Conservation (phyloP, 2,329 filamentous ascomycete species). For the Cladosporium sp. region DNA sequence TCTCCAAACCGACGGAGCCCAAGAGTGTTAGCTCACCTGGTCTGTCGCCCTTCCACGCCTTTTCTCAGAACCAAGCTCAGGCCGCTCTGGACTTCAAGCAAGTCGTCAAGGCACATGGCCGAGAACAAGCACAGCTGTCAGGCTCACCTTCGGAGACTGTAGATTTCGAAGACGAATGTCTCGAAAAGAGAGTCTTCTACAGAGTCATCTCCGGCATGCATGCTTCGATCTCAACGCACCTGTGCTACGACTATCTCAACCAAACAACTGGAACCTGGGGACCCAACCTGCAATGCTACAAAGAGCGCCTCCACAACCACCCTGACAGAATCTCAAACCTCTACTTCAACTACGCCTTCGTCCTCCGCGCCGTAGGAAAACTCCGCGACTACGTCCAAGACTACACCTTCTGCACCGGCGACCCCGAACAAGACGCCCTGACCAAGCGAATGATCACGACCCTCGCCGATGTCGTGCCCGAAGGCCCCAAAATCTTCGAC, state of each 20-base stretch:
- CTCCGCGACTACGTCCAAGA: slow-evolving; percentile 72
- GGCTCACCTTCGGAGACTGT: slow-evolving; percentile 54
- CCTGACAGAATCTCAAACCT: slow-evolving; percentile 94
- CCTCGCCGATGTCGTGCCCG: slow-evolving; percentile 66
- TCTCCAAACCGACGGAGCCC: slow-evolving; percentile 47
- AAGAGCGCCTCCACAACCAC: slow-evolving; percentile 72
- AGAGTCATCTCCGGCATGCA: slow-evolving; percentile 96
- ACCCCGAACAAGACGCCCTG: slow-evolving; percentile 67
- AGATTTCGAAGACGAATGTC: slow-evolving; percentile 82
- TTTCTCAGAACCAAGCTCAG: slow-evolving; percentile 43
- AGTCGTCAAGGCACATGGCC: slow-evolving; percentile 56
- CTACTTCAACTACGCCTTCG: slow-evolving; percentile 98
- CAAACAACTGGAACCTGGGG: slow-evolving; percentile 91
- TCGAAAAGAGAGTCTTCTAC: slow-evolving; percentile 99
- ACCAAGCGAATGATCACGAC: slow-evolving; percentile 79
- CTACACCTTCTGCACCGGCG: slow-evolving; percentile 91
- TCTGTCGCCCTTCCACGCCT: slow-evolving; percentile 28
- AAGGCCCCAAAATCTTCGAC: slow-evolving; percentile 75
- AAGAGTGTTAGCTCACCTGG: slow-evolving; percentile 18
- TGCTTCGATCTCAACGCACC: slow-evolving; percentile 89
- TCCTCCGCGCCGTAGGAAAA: slow-evolving; percentile 87
- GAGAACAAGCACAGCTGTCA: slow-evolving; percentile 50
- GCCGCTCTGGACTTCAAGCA: slow-evolving; percentile 58
- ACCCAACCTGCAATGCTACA: slow-evolving; percentile 86
- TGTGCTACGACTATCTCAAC: slow-evolving; percentile 95